Evolutionary conservation across 106 monocot species (phyloP).

Genomic region (Dendrobium catenatum): DNA sequence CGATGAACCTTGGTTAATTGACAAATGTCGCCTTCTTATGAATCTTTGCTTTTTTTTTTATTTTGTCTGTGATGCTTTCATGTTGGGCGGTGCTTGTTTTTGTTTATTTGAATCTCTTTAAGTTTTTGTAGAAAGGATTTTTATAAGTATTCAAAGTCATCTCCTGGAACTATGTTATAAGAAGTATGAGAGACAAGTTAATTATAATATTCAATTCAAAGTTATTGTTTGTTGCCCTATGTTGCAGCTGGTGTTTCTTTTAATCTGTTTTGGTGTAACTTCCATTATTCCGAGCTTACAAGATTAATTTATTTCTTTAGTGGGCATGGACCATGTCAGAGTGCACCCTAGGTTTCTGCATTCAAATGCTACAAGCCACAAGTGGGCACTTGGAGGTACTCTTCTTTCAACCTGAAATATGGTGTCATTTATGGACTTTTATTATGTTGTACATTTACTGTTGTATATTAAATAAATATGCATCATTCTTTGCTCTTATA

Average conservation of each 20-base stretch:
- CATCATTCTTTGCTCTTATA: background rate
- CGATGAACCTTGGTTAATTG: too few species aligned
- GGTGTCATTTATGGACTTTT: background rate
- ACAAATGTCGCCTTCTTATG: too few species aligned
- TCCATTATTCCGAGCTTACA: background rate
- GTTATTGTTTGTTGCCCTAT: background rate
- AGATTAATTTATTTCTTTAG: slow-evolving; percentile 13
- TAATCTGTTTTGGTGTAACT: background rate
- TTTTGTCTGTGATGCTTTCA: too few species aligned
- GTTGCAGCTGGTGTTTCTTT: background rate
- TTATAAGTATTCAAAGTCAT: background rate
- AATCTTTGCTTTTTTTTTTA: too few species aligned
- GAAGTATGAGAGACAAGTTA: background rate
- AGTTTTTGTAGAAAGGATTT: background rate
- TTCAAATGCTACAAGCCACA: slow-evolving; percentile 98
- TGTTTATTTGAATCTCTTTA: background rate
- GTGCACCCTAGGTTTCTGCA: slow-evolving; percentile 97
- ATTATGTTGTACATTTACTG: background rate
- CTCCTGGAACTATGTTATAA: background rate
- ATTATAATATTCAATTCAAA: background rate
- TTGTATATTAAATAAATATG: background rate
- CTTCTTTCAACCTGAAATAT: background rate
- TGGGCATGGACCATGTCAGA: slow-evolving; percentile 81
- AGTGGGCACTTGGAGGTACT: slow-evolving; percentile 96
- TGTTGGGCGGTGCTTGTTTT: background rate